A percentile compares a stretch with the other conserved stretches of the same genome.
phyloP scores from a whole-genome alignment of 257 asterid species.

The Nicotiana attenuata region DNA sequence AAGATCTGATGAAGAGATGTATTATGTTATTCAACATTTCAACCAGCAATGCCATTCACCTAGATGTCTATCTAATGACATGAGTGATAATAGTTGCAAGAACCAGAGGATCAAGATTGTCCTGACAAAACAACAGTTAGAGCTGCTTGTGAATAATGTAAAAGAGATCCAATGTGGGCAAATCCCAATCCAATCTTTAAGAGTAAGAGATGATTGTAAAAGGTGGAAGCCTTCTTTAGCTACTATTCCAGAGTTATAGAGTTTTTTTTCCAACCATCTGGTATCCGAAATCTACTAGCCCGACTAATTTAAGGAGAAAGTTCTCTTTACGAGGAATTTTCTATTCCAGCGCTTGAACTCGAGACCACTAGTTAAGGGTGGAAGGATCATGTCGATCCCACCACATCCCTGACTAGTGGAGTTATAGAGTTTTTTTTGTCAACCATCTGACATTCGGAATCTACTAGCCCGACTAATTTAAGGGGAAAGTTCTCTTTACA shows the following conservation, averaged over 20 bases:
- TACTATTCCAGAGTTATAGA: slow-evolving; percentile 41
- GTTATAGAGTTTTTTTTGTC: background rate
- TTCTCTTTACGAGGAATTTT: slow-evolving; percentile 16
- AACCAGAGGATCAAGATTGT: slow-evolving; percentile 48
- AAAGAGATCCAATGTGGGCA: slow-evolving; percentile 26
- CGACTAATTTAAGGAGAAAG: background rate
- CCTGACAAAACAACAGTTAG: slow-evolving; percentile 44
- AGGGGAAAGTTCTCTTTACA: slow-evolving; percentile 21
- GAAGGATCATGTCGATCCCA: background rate
- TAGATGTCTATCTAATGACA: background rate
- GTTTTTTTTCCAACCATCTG: background rate
- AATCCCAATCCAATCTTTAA: slow-evolving; percentile 17
- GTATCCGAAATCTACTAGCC: background rate
- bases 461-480: background rate
- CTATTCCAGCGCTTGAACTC: too few relatives aligned
- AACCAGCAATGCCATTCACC: slow-evolving; percentile 8
- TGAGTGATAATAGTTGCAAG: slow-evolving; percentile 3
- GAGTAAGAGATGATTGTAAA: slow-evolving; percentile 5
- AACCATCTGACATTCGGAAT: background rate
- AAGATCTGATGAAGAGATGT: slow-evolving; percentile 13
- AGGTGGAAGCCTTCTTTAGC: slow-evolving; percentile 55
- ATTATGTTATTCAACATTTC: slow-evolving; percentile 9
- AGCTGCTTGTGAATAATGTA: slow-evolving; percentile 30
- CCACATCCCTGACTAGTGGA: background rate
- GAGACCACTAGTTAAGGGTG: background rate